These are phyloP conservation scores for Metschnikowia henanensis DNA, from an alignment of 805 yeast genomes.

Conservation along the genomic window DNA sequence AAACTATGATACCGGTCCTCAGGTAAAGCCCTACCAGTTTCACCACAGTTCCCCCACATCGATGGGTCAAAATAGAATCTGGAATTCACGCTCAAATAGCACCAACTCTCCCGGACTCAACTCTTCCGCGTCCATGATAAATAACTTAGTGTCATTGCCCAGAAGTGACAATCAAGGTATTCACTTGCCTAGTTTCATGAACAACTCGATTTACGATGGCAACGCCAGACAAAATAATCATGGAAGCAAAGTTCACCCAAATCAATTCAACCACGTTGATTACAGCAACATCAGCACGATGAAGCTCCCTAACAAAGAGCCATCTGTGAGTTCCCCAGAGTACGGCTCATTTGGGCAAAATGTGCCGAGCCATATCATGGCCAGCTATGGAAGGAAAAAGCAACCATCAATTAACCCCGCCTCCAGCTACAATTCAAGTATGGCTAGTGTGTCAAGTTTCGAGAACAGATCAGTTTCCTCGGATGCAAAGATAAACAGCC, in stretches of 20 bases:
- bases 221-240: conserved; percentile 5
- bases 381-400: conserved; percentile 11
- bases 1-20: conserved; percentile 9
- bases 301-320: conserved; percentile 9
- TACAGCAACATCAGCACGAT: conserved; percentile 10
- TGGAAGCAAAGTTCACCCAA: background rate
- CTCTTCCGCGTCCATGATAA: conserved; percentile 7
- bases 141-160: conserved; percentile 9
- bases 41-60: conserved; percentile 8
- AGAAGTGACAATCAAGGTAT: conserved; percentile 14
- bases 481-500: conserved; percentile 10
- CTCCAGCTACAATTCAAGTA: conserved; percentile 29
- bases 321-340: conserved; percentile 6
- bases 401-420: conserved; percentile 26
- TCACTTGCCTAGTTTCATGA: conserved; percentile 21
- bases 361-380: conserved; percentile 7
- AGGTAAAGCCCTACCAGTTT: conserved; percentile 10
- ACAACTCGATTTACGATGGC: conserved; percentile 9
- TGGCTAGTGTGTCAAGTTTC: conserved; percentile 8
- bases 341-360: conserved; percentile 6
- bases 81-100: conserved; percentile 9
- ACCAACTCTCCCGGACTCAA: conserved; percentile 7
- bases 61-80: conserved; percentile 7
- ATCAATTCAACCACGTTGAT: conserved; percentile 10
- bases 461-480: conserved; percentile 13